Evolutionary conservation across 1,284 basidiomycete species (phyloP).

Genomic region (Abortiporus biennis): DNA sequence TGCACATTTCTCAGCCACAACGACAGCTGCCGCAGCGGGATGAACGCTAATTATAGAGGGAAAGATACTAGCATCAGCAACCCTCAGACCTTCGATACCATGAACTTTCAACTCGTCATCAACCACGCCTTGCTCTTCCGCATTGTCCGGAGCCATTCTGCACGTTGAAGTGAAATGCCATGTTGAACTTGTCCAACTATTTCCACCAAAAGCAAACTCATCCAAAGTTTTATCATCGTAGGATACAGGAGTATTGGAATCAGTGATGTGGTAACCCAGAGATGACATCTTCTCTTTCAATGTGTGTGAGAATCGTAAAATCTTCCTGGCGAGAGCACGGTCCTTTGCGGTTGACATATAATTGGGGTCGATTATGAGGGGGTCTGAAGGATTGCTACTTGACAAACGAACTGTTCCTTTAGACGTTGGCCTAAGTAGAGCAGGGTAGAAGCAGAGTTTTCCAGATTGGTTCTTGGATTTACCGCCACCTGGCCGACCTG

Average conservation of each 20-base stretch:
- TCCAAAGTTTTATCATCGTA: conserved; percentile 23
- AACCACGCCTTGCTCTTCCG: conserved; percentile 33
- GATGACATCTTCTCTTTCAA: conserved; percentile 24
- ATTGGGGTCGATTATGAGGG: conserved; percentile 25
- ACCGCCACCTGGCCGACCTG: too few relatives aligned
- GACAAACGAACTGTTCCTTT: conserved; percentile 27
- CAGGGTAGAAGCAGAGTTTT: too few relatives aligned
- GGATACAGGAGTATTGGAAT: conserved; percentile 23
- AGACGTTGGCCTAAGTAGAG: conserved; percentile 28
- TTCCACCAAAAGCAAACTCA: conserved; percentile 18
- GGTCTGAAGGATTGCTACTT: conserved; percentile 25
- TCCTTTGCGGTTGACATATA: conserved; percentile 23
- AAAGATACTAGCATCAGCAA: conserved; percentile 36
- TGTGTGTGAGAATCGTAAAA: conserved; percentile 19
- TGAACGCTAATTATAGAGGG: conserved; percentile 30
- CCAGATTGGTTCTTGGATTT: too few relatives aligned
- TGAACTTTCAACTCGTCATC: conserved; percentile 44
- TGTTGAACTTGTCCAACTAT: conserved; percentile 23
- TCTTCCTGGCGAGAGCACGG: conserved; percentile 18
- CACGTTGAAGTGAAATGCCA: conserved; percentile 33
- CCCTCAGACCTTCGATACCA: conserved; percentile 33
- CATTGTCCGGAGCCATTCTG: conserved; percentile 30
- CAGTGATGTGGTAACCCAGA: conserved; percentile 25
- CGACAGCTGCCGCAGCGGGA: conserved; percentile 29
- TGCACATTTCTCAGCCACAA: conserved; percentile 31